Conservation (phyloP, 2,329 filamentous ascomycete genomes). For the Rutstroemia sp. region DNA sequence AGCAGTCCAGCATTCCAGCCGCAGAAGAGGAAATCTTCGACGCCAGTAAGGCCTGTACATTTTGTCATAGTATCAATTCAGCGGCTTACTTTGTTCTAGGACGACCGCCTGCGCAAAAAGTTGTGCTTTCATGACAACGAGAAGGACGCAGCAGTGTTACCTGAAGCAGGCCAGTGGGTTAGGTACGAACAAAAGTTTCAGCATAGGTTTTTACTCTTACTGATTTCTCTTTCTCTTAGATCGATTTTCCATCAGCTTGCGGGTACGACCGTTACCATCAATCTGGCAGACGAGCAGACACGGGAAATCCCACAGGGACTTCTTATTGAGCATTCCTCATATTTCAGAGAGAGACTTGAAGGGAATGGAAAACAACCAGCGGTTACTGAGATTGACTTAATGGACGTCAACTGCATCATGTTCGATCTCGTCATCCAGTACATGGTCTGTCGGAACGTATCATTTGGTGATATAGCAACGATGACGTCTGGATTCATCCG, state of each 20-base stretch:
- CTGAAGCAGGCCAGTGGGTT: background rate
- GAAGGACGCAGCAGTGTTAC: background rate
- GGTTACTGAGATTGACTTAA: background rate
- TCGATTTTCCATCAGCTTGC: too few relatives aligned
- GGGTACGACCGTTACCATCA: background rate
- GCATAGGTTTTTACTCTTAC: background rate
- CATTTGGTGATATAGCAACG: background rate
- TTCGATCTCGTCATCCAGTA: constrained; percentile 11
- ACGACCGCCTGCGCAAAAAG: background rate
- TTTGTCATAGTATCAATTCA: background rate
- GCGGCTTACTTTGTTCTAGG: background rate
- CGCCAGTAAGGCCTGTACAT: background rate
- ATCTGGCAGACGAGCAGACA: background rate
- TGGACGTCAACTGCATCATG: background rate
- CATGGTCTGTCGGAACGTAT: background rate
- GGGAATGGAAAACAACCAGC: background rate
- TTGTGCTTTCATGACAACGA: background rate
- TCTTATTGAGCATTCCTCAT: background rate
- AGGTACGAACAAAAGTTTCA: background rate
- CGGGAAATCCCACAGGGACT: background rate
- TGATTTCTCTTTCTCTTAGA: too few relatives aligned
- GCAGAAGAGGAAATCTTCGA: background rate
- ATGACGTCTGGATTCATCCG: background rate
- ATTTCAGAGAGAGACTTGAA: background rate
- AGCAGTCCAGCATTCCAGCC: background rate